Conservation (phyloP, 805 yeast species). For the Scheffersomyces coipomensis region DNA sequence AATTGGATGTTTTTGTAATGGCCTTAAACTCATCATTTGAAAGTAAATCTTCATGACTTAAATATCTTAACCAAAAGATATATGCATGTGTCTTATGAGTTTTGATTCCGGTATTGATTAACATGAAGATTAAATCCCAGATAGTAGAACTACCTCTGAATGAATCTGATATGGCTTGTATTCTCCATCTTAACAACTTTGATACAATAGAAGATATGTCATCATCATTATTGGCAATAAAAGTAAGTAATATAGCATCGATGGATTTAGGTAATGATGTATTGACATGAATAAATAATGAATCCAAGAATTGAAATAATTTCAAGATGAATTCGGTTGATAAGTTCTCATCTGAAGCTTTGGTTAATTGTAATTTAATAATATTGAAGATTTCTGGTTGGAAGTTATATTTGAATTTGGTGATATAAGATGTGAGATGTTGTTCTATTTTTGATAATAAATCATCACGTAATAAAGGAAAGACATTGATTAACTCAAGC, state of each 20-base stretch:
- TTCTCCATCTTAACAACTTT: conserved; percentile 56
- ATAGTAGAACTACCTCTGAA: conserved; percentile 18
- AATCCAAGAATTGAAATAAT: conserved; percentile 37
- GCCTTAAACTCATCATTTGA: conserved; percentile 22
- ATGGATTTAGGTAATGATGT: not conserved
- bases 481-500: conserved; percentile 10
- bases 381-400: conserved; percentile 12
- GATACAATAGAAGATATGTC: conserved; percentile 35
- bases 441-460: conserved; percentile 4
- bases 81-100: conserved; percentile 40
- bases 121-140: conserved; percentile 47
- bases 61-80: conserved; percentile 56
- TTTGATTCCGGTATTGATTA: conserved; percentile 25
- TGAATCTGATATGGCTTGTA: conserved; percentile 22
- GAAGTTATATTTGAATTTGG: conserved; percentile 9
- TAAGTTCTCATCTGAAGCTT: not conserved
- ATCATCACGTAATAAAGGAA: conserved; percentile 14
- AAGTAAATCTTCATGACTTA: conserved; percentile 23
- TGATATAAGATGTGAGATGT: conserved; percentile 7
- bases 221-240: conserved; percentile 37
- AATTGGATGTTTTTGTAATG: conserved; percentile 26
- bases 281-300: conserved; percentile 19
- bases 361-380: conserved; percentile 1
- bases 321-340: conserved; percentile 3
- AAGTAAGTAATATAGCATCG: conserved; percentile 26